Conservation (phyloP, 352 stramenopile species). For the Phytophthora pistaciae region DNA sequence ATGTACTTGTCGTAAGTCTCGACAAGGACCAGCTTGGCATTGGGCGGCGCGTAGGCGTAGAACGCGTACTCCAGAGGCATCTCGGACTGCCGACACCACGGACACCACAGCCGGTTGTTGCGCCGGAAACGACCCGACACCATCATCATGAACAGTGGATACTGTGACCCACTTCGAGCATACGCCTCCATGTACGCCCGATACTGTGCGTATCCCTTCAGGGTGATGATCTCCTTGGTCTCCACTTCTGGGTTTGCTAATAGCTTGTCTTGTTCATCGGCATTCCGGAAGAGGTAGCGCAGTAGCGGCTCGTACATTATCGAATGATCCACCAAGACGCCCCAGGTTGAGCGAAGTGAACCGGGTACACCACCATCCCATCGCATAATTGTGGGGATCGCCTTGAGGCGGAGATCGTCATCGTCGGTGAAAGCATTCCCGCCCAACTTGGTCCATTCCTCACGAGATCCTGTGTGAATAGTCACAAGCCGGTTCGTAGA, state of each 20-base stretch:
- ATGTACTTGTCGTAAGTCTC: constrained; percentile 71
- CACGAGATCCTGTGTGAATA: constrained; percentile 57
- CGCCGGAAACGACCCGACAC: constrained; percentile 65
- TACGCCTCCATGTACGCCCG: constrained; percentile 48
- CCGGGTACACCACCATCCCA: constrained; percentile 53
- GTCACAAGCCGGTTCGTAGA: constrained; percentile 63
- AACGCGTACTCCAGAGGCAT: constrained; percentile 76
- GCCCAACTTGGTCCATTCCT: constrained; percentile 52
- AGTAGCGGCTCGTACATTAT: constrained; percentile 65
- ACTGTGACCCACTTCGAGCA: constrained; percentile 23
- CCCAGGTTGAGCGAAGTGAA: constrained; percentile 56
- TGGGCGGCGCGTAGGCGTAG: constrained; percentile 61
- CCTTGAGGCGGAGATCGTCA: constrained; percentile 67
- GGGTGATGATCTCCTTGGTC: constrained; percentile 66
- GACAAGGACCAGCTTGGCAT: constrained; percentile 60
- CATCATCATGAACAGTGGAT: constrained; percentile 81
- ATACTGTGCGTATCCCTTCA: constrained; percentile 54
- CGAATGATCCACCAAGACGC: constrained; percentile 58
- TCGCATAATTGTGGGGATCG: constrained; percentile 66
- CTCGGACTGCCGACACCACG: constrained; percentile 72
- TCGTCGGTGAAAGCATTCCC: constrained; percentile 69
- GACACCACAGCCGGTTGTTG: constrained; percentile 83
- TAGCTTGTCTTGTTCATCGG: constrained; percentile 51
- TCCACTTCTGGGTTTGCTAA: constrained; percentile 45
- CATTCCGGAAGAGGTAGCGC: constrained; percentile 74